A percentile compares a stretch with the other conserved stretches of the same genome.
These are phyloP conservation scores for Sideroxylon spinosum DNA, from an alignment of 179 eudicot genomes.

Conservation along the genomic window DNA sequence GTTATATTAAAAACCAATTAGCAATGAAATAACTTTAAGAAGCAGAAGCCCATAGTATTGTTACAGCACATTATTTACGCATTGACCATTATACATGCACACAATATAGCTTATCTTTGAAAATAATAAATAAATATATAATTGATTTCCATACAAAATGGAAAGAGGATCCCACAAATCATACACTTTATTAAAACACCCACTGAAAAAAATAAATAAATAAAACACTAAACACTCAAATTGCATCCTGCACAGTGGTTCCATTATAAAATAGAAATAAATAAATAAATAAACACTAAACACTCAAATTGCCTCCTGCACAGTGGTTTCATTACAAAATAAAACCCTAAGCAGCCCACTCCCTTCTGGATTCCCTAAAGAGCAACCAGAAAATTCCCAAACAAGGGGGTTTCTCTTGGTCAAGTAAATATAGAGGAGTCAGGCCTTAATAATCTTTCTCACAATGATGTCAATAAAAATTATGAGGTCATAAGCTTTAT, in stretches of 20 bases:
- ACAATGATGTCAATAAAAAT: not conserved
- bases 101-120: not conserved
- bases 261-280: not conserved
- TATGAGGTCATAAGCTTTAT: too few species aligned
- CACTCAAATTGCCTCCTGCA: not conserved
- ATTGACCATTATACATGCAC: not conserved
- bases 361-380: not conserved
- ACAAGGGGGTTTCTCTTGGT: not conserved
- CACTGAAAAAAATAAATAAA: too few species aligned
- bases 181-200: too few species aligned
- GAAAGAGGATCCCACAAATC: not conserved
- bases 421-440: not conserved
- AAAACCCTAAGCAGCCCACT: not conserved
- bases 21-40: not conserved
- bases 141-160: not conserved
- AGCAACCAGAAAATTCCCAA: not conserved
- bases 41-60: not conserved
- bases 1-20: not conserved
- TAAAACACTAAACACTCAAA: not conserved
- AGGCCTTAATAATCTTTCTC: not conserved
- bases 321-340: not conserved
- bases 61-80: slow-evolving; percentile 7
- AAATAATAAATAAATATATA: not conserved
- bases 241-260: not conserved
- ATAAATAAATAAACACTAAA: not conserved